Evolutionary conservation across 164 flowering plant species (phyloP), one percentile per base, ranked within the genome.

Genomic region (Aristolochia fimbriata): DNA sequence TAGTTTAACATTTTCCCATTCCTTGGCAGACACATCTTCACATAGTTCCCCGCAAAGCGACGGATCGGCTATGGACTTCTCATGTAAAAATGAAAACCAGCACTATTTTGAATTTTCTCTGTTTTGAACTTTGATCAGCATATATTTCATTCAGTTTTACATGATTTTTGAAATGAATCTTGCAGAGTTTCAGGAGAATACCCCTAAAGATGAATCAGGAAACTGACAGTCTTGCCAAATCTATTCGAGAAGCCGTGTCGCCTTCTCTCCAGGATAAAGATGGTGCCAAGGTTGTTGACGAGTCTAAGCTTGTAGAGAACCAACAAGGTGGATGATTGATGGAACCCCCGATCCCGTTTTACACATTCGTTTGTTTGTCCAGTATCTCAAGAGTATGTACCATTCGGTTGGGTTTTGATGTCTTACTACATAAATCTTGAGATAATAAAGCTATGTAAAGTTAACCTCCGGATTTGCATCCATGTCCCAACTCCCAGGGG

Each of bases 11-110:
- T 16, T 24, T 27, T 9, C 11, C 2, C 12, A 63, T 47, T 21
- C 27, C 25, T 53, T 62, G 74, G 68, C 84, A 88, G 97, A 88
- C 94, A 8, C 97, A 91, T 70, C 76, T 91, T 60, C 96, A 91
- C 61, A 83, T 88, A 71, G 85, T 91, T 57, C 97, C 96, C 17
- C 88, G 97, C 7, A 91, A 82, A 67, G 83, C 76, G 61, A 60
- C 66, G 25, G 97, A 91, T 60, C 73, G 81, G 64, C 70, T 91
- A 49, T 91, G 97, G 97, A 71, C 80, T 49, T 86, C 97, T 8
- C 80, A 91, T 94, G 97, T 91, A 80, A 52, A 61, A 8, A 19
- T 25, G 45, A 3, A 4, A 25, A 27, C 30, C 30, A 27, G 30
- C 7, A 16, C 47, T 17, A 19, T 19, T 24, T 22, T 23, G 13